phyloP scores from a whole-genome alignment of 345 rosid genomes.

The Rhodamnia argentea region DNA sequence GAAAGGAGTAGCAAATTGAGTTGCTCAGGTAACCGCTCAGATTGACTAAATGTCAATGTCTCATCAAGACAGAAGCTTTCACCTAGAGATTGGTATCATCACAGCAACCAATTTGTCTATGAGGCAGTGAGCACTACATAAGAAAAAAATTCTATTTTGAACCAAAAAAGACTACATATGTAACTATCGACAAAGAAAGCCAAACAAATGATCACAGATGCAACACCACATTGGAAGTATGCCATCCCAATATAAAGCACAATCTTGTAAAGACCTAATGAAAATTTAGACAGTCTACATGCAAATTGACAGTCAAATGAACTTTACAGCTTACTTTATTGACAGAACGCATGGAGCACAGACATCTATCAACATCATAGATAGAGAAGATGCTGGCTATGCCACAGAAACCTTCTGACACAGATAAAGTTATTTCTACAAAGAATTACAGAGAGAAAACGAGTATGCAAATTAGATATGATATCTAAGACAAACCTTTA shows the following conservation, averaged over 20 bases:
- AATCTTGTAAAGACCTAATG: neutral
- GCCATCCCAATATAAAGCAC: neutral
- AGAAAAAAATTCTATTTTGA: neutral
- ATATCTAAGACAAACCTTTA: conserved; percentile 36
- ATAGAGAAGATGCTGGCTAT: neutral
- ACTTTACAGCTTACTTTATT: neutral
- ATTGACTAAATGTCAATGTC: conserved; percentile 17
- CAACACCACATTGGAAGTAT: neutral
- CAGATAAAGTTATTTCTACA: neutral
- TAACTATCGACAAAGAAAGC: neutral
- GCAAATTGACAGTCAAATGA: neutral
- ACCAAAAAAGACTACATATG: neutral
- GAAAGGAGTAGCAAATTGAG: neutral
- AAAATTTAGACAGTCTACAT: neutral
- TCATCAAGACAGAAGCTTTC: conserved; percentile 22
- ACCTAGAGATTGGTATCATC: conserved; percentile 14
- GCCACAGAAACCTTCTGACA: neutral
- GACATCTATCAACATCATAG: neutral
- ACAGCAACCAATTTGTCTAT: conserved; percentile 11
- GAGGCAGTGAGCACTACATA: neutral
- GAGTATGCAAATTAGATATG: neutral
- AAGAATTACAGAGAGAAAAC: neutral
- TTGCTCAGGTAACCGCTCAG: conserved; percentile 64
- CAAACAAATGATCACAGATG: neutral
- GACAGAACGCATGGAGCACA: neutral